Base-by-base conservation (phyloP, 2,329 filamentous ascomycete species). In the Biscogniauxia sp. region DNA sequence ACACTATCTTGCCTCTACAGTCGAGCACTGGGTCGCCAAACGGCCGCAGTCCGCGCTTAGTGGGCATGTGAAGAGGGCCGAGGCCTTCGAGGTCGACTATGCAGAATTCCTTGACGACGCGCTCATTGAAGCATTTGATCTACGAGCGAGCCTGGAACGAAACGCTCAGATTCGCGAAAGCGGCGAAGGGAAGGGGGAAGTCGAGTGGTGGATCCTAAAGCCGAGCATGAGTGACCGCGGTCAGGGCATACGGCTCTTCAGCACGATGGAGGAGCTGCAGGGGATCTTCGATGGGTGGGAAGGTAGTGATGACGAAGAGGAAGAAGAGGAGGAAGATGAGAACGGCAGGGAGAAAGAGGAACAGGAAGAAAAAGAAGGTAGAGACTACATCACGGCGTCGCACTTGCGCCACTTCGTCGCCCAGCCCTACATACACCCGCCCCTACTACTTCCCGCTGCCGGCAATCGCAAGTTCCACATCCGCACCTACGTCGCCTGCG, bases 181-280 rank as follows among this genome's bases (percentile, higher is more conserved):
- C 20, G 59, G 53, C 11, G 20, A 51, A 59, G 32, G 37, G 15
- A 20, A 61, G 59, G 67, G 76, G 28, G 78, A 83, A 51, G 82
- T 84, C 61, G 87, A 96, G 73, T 99, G 94, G 94, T 99, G 95
- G 95, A 98, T 99, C 66, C 76, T 99, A 61, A 99, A 99, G 77
- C 94, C 95, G 0, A 90, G 94, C 8, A 98, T 99, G 95, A 97
- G 92, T 74, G 95, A 99, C 73, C 85, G 94, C 23, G 95, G 94
- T 0, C 93, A 97, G 73, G 95, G 95, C 0, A 97, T 99, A 60
- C 80, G 92, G 49, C 79, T 99, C 0, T 99, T 99, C 75, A 91
- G 87, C 69, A 92, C 87, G 2, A 91, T 95, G 79, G 87, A 89
- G 59, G 88, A 96, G 72, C 79, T 99, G n/a, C 89, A 90, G 62